Percentiles rank a stretch among this genome's conserved stretches.
phyloP scores from a whole-genome alignment of 371 early-diverging fungal species.

The Funneliformis caledonium region DNA sequence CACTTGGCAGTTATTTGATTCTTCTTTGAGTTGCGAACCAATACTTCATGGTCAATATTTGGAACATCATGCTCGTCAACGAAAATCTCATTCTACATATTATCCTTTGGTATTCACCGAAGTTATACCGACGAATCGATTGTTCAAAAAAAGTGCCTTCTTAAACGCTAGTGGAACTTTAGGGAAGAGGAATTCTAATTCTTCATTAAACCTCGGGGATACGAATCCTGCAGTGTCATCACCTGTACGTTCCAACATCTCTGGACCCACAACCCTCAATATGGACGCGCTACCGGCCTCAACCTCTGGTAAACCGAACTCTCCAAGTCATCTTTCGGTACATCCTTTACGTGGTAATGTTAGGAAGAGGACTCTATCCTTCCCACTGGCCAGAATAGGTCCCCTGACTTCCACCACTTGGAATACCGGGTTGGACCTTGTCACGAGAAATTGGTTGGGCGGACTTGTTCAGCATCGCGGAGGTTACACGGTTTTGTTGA shows the following conservation, averaged over 20 bases:
- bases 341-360: slow-evolving; percentile 5
- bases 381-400: slow-evolving; percentile 45
- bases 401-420: slow-evolving; percentile 34
- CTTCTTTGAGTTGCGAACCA: slow-evolving; percentile 63
- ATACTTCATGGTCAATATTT: slow-evolving; percentile 59
- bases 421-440: slow-evolving; percentile 46
- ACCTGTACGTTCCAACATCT: slow-evolving; percentile 9
- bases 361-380: slow-evolving; percentile 48
- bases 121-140: slow-evolving; percentile 49
- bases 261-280: background rate
- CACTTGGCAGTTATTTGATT: slow-evolving; percentile 49
- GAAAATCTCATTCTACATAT: slow-evolving; percentile 46
- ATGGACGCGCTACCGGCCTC: slow-evolving; percentile 40
- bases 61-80: slow-evolving; percentile 48
- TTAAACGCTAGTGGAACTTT: slow-evolving; percentile 43
- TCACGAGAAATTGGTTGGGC: slow-evolving; percentile 45
- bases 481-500: slow-evolving; percentile 35
- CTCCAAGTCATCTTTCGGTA: background rate
- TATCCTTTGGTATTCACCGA: slow-evolving; percentile 55
- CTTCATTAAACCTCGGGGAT: slow-evolving; percentile 44
- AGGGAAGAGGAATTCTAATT: slow-evolving; percentile 45
- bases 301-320: slow-evolving; percentile 36
- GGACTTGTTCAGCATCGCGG: slow-evolving; percentile 24
- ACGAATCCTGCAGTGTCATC: slow-evolving; percentile 13
- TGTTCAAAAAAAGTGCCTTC: slow-evolving; percentile 47